Base-by-base conservation (phyloP, 2,329 filamentous ascomycete genomes). In the Beauveria bassiana region DNA sequence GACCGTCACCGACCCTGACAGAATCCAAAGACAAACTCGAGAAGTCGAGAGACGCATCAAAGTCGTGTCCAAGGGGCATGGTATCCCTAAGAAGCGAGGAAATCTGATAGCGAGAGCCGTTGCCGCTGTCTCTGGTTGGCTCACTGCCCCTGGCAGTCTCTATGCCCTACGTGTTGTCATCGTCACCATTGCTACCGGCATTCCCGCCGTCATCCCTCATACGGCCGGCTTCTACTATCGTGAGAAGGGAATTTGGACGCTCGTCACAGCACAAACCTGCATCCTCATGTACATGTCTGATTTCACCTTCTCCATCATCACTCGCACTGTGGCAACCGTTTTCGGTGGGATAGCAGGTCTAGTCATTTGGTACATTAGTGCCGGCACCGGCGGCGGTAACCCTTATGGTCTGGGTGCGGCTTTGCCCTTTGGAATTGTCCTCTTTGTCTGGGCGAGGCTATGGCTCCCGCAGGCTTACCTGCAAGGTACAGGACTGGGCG, bases 301-400 rank as follows among this genome's bases (percentile, higher is more conserved):
- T 58, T 81, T 82, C 46, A 75, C 74, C 0, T 78, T 78, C 54
- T 78, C 77, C 0, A 64, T 81, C 6, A 49, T 80, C 0, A 69
- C 73, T 1, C 72, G 80, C 24, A 66, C 68, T 0, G 57, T 74
- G 1, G 80, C 77, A 6, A 81, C 79, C 0, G 63, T 82, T 0
- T 62, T 79, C 10, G 80, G 80, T 0, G 80, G 80, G 16, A 66
- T 78, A 0, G 55, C 81, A 8, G 80, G 77, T 0, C 69, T 82
- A 66, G 68, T 77, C 0, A 74, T 74, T 1, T 83, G 80, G 80
- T 82, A 83, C 46, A 77, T 80, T 20, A 80, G 79, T 0, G 78
- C 80, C 1, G 80, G 79, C 0, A 67, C 67, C 28, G 80, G 80
- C 0, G 61, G 66, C 0, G 80, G 80, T 0, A 82, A 81, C 62